Base-by-base conservation (phyloP, 2,329 filamentous ascomycete genomes). In the Claviceps sp. region DNA sequence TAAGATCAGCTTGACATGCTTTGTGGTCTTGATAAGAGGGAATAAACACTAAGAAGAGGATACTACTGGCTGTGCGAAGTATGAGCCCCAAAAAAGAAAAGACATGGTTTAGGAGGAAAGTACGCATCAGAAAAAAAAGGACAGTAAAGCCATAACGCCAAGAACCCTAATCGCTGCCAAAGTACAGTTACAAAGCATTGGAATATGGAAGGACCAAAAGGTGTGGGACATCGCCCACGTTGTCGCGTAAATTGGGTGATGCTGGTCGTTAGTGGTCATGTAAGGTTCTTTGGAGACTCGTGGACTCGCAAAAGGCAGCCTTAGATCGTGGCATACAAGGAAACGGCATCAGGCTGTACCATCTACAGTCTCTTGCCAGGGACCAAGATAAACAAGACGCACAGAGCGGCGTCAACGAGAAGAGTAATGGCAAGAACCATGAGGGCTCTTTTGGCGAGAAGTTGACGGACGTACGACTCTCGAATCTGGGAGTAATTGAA, bases 301-400 rank as follows among this genome's bases (percentile, higher is more conserved):
- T 45, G 5, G 47, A 29, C 14, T 26, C 23, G 23, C 29, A 6
- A 47, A 6, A 17, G 40, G 13, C 48, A 38, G n/a, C n/a, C 44
- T 45, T 22, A 14, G 5, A 16, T 20, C 42, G 42, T 23, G 42
- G 20, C 23, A 26, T 23, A 44, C 29, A 44, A 39, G 8, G 20
- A 46, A 37, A 34, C 7, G 14, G 22, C 14, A 23, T 11, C 45
- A 34, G 9, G 3, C 9, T 11, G 26, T 20, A 13, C 22, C 48
- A 43, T 50, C 71, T 64, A 93, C 45, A 94, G 75, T 55, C 86
- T 76, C 65, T 86, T 94, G 51, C 93, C 91, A 1, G 93, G 93
- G 4, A 98, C 93, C 53, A 98, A 83, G 59, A 96, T 90, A 71
- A 98, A 98, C 26, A 98, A 73, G 53, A 93, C 78, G 61, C 87